Percentiles rank a stretch among this genome's conserved stretches.
Conservation (phyloP, 179 eudicot species). For the Silene coronaria region DNA sequence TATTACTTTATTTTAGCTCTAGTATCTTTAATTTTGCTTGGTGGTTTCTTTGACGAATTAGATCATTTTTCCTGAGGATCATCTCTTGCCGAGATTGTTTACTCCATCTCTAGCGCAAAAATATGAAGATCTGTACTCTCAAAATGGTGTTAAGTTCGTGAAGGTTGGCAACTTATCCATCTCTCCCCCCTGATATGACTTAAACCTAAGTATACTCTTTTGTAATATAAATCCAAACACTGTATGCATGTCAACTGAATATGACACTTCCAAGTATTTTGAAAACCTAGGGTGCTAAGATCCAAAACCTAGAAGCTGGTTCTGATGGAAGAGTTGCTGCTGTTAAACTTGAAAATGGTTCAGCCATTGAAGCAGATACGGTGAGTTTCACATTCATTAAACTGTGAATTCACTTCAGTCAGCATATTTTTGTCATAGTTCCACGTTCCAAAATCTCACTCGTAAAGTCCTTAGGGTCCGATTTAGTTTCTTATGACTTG, state of each 20-base stretch:
- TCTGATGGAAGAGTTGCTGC: constrained; percentile 74
- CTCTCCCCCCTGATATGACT: background rate
- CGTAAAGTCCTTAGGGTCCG: background rate
- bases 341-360: constrained; percentile 80
- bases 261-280: background rate
- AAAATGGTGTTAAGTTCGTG: constrained; percentile 74
- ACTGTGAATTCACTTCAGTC: background rate
- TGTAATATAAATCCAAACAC: background rate
- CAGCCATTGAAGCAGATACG: constrained; percentile 79
- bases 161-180: constrained; percentile 44
- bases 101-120: constrained; percentile 82
- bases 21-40: constrained; percentile 12
- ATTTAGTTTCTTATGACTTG: background rate
- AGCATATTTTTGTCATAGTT: background rate
- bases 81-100: constrained; percentile 74
- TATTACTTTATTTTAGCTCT: background rate
- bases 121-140: constrained; percentile 71
- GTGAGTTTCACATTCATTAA: constrained; percentile 33
- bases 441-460: background rate
- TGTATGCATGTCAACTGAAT: background rate
- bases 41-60: constrained; percentile 24
- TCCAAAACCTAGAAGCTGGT: constrained; percentile 76
- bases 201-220: background rate
- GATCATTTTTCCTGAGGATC: constrained; percentile 87
- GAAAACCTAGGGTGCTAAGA: constrained; percentile 59